These are phyloP conservation scores for Chrysosphaeria jannelii DNA, from an alignment of 2,329 filamentous ascomycete genomes.

Conservation along the genomic window DNA sequence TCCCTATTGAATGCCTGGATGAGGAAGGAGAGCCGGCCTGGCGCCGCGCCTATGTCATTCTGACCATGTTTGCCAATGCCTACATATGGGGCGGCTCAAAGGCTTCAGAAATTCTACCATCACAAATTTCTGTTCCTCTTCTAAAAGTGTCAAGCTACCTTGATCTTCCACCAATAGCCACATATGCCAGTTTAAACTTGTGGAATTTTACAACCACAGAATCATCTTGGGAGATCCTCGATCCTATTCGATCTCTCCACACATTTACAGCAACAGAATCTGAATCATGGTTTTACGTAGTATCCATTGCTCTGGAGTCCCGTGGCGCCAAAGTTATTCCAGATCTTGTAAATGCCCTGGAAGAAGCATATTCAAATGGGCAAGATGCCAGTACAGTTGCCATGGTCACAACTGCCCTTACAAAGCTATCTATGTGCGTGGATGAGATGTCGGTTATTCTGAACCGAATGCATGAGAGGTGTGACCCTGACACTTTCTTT, in stretches of 20 bases:
- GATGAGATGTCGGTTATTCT: slow-evolving; percentile 36
- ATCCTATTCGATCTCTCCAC: slow-evolving; percentile 38
- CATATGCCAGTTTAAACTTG: slow-evolving; percentile 59
- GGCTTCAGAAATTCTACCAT: slow-evolving; percentile 50
- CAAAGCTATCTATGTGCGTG: slow-evolving; percentile 33
- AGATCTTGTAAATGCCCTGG: slow-evolving; percentile 45
- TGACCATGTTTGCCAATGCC: slow-evolving; percentile 54
- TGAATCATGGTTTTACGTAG: slow-evolving; percentile 79
- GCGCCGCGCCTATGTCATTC: slow-evolving; percentile 49
- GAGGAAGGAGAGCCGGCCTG: slow-evolving; percentile 49
- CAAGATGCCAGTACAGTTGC: slow-evolving; percentile 29
- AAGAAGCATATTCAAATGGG: background rate
- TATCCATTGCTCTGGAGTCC: slow-evolving; percentile 76
- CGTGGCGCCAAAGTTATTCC: slow-evolving; percentile 46
- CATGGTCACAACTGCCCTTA: slow-evolving; percentile 21
- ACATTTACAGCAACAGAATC: slow-evolving; percentile 74
- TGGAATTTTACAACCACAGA: slow-evolving; percentile 46
- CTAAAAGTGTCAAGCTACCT: slow-evolving; percentile 40
- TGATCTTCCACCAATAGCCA: slow-evolving; percentile 65
- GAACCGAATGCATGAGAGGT: slow-evolving; percentile 66
- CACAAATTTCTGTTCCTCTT: slow-evolving; percentile 48
- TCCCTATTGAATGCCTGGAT: too few species aligned
- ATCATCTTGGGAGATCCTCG: slow-evolving; percentile 11
- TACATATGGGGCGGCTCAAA: slow-evolving; percentile 71
- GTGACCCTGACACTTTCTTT: slow-evolving; percentile 69